These are phyloP conservation scores for Mycena galericulata DNA, from an alignment of 768 basidiomycete species.

Conservation along the genomic window DNA sequence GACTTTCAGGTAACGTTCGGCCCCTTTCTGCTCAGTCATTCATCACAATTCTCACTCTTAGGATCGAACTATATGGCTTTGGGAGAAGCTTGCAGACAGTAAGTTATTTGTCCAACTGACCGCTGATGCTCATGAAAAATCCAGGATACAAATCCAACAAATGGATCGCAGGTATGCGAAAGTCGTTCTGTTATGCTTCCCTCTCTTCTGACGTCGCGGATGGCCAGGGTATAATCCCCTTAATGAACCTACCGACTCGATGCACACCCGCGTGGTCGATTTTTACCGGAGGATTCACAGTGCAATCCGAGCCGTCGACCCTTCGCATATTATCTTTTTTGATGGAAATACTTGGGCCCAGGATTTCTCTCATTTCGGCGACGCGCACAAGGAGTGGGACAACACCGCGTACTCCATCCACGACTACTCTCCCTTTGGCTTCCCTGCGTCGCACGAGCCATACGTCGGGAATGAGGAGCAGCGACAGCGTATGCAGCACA, in stretches of 20 bases:
- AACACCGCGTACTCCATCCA: constrained; percentile 84
- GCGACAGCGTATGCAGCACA: constrained; percentile 59
- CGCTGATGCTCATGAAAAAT: too few species aligned
- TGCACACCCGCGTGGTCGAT: constrained; percentile 69
- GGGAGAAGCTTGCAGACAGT: constrained; percentile 80
- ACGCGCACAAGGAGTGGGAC: constrained; percentile 69
- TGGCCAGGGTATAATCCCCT: constrained; percentile 76
- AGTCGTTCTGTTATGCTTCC: too few species aligned
- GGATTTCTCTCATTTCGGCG: constrained; percentile 81
- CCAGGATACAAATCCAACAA: constrained; percentile 71
- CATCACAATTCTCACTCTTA: too few species aligned
- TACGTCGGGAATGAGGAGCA: constrained; percentile 69
- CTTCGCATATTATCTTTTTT: constrained; percentile 80
- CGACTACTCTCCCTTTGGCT: constrained; percentile 80
- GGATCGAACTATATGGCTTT: constrained; percentile 81
- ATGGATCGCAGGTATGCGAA: constrained; percentile 77
- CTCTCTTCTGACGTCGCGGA: background rate
- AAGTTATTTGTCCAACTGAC: too few species aligned
- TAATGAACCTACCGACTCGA: constrained; percentile 84
- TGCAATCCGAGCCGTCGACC: constrained; percentile 79
- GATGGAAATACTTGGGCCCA: constrained; percentile 89
- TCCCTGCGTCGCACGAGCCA: constrained; percentile 67
- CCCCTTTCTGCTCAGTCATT: too few species aligned
- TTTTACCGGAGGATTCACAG: constrained; percentile 79
- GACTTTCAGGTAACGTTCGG: too few species aligned